A percentile compares a stretch with the other conserved stretches of the same genome.
These are phyloP conservation scores for Chalaropsis ovoidea DNA, from an alignment of 2,329 filamentous ascomycete genomes.

Conservation along the genomic window DNA sequence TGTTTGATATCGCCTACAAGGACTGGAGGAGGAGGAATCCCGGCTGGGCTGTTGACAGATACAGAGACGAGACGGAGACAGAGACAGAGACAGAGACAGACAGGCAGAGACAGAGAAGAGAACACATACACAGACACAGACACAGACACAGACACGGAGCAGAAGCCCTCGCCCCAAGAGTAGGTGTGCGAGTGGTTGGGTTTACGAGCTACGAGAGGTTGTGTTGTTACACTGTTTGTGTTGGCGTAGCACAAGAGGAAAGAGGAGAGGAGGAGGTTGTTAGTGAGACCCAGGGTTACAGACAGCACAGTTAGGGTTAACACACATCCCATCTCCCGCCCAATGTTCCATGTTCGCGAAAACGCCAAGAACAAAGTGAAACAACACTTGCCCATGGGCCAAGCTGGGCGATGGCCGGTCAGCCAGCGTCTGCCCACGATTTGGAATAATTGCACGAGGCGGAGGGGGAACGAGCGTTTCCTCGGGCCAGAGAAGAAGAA, in stretches of 20 bases:
- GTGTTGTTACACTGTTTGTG: neutral
- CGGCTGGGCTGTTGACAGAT: too few relatives aligned
- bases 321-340: neutral
- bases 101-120: too few relatives aligned
- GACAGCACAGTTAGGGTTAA: neutral
- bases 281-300: too few relatives aligned
- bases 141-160: too few relatives aligned
- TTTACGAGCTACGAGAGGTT: slow-evolving; percentile 4
- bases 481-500: too few relatives aligned
- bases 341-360: slow-evolving; percentile 11
- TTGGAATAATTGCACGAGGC: slow-evolving; percentile 5
- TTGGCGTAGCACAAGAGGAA: neutral
- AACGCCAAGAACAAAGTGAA: slow-evolving; percentile 14
- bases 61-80: too few relatives aligned
- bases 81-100: too few relatives aligned
- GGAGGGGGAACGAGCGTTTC: neutral
- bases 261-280: neutral
- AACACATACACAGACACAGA: too few relatives aligned
- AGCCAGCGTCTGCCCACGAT: neutral
- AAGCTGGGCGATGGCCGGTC: neutral
- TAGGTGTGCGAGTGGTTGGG: too few relatives aligned
- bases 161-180: too few relatives aligned
- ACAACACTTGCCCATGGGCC: neutral
- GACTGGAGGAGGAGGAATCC: too few relatives aligned
- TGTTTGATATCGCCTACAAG: too few relatives aligned